Evolutionary conservation across 805 yeast species (phyloP).

Genomic region (Kodamaea jinghongensis): DNA sequence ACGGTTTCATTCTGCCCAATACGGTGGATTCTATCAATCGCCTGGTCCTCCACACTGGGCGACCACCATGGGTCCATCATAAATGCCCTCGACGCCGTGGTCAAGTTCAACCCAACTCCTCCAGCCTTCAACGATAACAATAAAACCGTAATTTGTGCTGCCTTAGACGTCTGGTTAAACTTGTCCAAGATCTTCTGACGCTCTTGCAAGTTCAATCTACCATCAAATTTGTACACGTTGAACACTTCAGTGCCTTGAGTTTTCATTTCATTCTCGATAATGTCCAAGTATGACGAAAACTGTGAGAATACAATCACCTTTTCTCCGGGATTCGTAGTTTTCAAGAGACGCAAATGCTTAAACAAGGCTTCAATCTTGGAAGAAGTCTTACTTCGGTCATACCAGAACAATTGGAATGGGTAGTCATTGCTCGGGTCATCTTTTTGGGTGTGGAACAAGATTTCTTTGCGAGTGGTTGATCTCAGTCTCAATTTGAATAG

Average conservation of each 20-base stretch:
- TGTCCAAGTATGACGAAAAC: slow-evolving; percentile 77
- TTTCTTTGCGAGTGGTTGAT: slow-evolving; percentile 23
- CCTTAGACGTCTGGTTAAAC: slow-evolving; percentile 41
- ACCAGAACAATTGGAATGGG: slow-evolving; percentile 37
- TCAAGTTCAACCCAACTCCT: slow-evolving; percentile 88
- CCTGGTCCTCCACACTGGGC: slow-evolving; percentile 86
- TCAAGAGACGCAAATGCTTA: slow-evolving; percentile 52
- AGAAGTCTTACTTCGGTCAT: slow-evolving; percentile 55
- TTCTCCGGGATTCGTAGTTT: slow-evolving; percentile 57
- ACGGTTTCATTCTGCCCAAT: slow-evolving; percentile 81
- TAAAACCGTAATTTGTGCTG: slow-evolving; percentile 46
- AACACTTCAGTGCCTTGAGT: slow-evolving; percentile 44
- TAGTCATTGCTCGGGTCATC: slow-evolving; percentile 21
- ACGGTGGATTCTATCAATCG: slow-evolving; percentile 86
- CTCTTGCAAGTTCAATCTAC: slow-evolving; percentile 64
- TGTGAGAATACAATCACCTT: slow-evolving; percentile 90
- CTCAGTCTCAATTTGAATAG: slow-evolving; percentile 43
- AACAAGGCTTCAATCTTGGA: slow-evolving; percentile 72
- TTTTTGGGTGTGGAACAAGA: slow-evolving; percentile 27
- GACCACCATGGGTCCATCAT: slow-evolving; percentile 99
- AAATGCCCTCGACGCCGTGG: slow-evolving; percentile 79
- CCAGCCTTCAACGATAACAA: slow-evolving; percentile 85
- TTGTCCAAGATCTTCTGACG: slow-evolving; percentile 58
- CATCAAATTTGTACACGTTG: slow-evolving; percentile 72
- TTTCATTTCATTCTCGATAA: slow-evolving; percentile 60